Conservation (phyloP, 768 basidiomycete species). For the Thelephora ganbajun region DNA sequence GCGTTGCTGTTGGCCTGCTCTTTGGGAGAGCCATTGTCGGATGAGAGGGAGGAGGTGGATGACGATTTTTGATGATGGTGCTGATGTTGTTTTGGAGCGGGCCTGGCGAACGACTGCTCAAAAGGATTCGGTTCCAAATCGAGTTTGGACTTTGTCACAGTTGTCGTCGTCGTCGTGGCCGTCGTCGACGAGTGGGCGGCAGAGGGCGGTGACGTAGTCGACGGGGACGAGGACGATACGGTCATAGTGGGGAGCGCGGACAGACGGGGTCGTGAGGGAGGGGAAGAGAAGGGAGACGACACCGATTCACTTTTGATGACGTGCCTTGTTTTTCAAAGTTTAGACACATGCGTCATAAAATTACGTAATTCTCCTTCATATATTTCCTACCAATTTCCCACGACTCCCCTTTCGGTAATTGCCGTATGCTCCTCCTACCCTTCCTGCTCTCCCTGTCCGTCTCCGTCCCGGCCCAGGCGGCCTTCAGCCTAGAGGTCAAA, state of each 20-base stretch:
- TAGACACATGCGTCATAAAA: too few relatives aligned
- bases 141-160: slow-evolving; percentile 13
- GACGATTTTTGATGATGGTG: slow-evolving; percentile 16
- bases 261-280: too few relatives aligned
- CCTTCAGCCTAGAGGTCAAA: slow-evolving; percentile 3
- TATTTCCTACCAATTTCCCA: too few relatives aligned
- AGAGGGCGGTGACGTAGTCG: too few relatives aligned
- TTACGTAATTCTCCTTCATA: too few relatives aligned
- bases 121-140: slow-evolving; percentile 43
- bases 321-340: too few relatives aligned
- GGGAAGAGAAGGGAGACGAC: too few relatives aligned
- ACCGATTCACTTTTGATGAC: too few relatives aligned
- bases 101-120: slow-evolving; percentile 78
- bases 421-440: not conserved
- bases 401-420: not conserved
- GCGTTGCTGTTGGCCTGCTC: slow-evolving; percentile 14
- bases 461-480: slow-evolving; percentile 3
- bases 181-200: too few relatives aligned
- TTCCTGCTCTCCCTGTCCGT: not conserved
- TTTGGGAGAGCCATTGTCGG: slow-evolving; percentile 11
- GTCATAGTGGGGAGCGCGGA: too few relatives aligned
- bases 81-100: slow-evolving; percentile 19
- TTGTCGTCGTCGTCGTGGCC: too few relatives aligned
- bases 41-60: slow-evolving; percentile 17
- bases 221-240: too few relatives aligned